Evolutionary conservation across 2,329 filamentous ascomycete species (phyloP), one percentile per base, ranked within the genome.

Genomic region (Kalaharituber pfeilii): DNA sequence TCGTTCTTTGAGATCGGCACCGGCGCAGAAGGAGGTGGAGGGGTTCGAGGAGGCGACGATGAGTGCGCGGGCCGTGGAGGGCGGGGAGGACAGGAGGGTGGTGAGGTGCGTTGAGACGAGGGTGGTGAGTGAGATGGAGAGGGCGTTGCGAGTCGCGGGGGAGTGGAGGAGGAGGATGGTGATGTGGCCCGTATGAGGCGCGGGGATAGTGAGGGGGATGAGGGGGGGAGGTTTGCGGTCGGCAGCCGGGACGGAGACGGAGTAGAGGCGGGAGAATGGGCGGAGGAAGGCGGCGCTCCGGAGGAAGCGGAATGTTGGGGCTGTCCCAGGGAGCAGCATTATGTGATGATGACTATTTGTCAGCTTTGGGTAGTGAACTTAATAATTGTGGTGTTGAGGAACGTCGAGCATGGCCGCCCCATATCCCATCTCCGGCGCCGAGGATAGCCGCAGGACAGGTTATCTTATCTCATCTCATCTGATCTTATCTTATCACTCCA

Each of bases 121-220:
- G 3, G 77, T 70, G 51, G 98, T 76, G 33, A 98, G 75, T 55
- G 81, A 78, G 56, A 74, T 76, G 0, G 88, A 96, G 66, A 98
- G 84, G 61, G 91, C 91, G 69, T 98, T 98, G 71, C 95, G 91
- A 61, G 69, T 2, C 76, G 77, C 69, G 0, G 87, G 87, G 3
- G 87, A 78, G 71, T 95, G 91, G 61, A 98, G 77, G 58, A 89
- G 82, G 54, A 96, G 79, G 60, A 96, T 76, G 56, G 86, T 82
- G 69, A 96, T 91, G 70, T 82, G 83, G 60, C 89, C 91, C 18
- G 79, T 79, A 65, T 82, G 78, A 0, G 86, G 81, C 2, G 87
- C 84, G 44, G 84, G 82, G 50, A 94, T 70, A 68, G 82, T 80
- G 57, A 79, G 81, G 61, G 85, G 20, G 74, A 79, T 64, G 75